phyloP scores from a whole-genome alignment of 1,284 basidiomycete genomes.

The Chondrostereum purpureum region DNA sequence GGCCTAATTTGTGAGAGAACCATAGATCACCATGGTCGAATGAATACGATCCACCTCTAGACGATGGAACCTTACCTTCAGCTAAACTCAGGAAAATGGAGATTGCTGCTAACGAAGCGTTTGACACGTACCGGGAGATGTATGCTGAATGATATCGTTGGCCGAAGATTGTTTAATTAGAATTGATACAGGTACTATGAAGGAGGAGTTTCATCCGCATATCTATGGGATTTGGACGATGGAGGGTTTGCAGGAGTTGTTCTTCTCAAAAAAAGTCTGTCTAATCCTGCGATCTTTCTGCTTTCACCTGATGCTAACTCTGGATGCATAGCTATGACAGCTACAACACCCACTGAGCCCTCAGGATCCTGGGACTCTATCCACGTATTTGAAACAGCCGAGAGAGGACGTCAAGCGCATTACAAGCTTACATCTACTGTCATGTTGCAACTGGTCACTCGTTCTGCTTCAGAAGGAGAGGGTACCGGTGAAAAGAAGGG shows the following conservation, averaged over 20 bases:
- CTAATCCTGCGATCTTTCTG: slow-evolving; percentile 1
- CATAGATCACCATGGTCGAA: slow-evolving; percentile 98
- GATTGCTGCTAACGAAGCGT: slow-evolving; percentile 90
- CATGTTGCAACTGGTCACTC: slow-evolving; percentile 88
- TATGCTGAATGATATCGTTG: too few species aligned
- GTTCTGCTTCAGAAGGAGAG: slow-evolving; percentile 37
- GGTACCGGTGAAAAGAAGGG: slow-evolving; percentile 33
- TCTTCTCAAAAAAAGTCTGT: slow-evolving; percentile 89
- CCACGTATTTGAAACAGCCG: slow-evolving; percentile 93
- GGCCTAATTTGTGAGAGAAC: too few species aligned
- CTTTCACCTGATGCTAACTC: slow-evolving; percentile 2
- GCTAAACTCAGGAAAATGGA: slow-evolving; percentile 87
- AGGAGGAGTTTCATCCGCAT: slow-evolving; percentile 95
- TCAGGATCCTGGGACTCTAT: slow-evolving; percentile 96
- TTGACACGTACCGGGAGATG: slow-evolving; percentile 97
- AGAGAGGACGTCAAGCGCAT: slow-evolving; percentile 85
- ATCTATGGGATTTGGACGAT: slow-evolving; percentile 97
- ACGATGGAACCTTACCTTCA: slow-evolving; percentile 83
- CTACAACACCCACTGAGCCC: slow-evolving; percentile 48
- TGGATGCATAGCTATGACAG: slow-evolving; percentile 50
- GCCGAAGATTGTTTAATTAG: too few species aligned
- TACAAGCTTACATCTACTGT: slow-evolving; percentile 98
- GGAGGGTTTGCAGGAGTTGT: slow-evolving; percentile 97
- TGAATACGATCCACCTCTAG: slow-evolving; percentile 83
- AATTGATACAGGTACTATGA: slow-evolving; percentile 97